Evolutionary conservation across 1,284 basidiomycete species (phyloP).

Genomic region (Ganoderma resinaceum): DNA sequence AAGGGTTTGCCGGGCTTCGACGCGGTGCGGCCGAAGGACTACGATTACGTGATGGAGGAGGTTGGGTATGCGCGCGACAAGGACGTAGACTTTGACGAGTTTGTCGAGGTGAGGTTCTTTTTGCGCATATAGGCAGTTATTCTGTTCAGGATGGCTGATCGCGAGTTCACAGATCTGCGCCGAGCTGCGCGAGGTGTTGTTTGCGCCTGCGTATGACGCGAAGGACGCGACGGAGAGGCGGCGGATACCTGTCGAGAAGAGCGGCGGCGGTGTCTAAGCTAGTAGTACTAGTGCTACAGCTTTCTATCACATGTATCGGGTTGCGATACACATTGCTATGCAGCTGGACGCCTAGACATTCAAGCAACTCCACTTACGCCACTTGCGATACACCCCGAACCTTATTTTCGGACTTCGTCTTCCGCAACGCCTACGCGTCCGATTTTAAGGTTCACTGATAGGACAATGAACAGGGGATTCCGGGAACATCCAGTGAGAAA

Average conservation of each 20-base stretch:
- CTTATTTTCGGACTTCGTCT: conserved; percentile 1
- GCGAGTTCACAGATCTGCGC: conserved; percentile 69
- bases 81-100: conserved; percentile 78
- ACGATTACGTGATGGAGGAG: conserved; percentile 78
- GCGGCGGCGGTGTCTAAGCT: conserved; percentile 79
- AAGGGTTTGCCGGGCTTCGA: conserved; percentile 60
- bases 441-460: neutral
- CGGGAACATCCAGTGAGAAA: conserved; percentile 6
- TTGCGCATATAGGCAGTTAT: neutral
- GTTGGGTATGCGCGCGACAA: conserved; percentile 67
- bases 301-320: conserved; percentile 5
- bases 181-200: conserved; percentile 80
- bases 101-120: conserved; percentile 72
- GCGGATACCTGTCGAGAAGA: conserved; percentile 86
- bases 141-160: neutral
- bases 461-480: neutral
- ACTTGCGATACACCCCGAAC: conserved; percentile 2
- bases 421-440: neutral
- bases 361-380: neutral
- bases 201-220: conserved; percentile 52
- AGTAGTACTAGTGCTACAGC: neutral
- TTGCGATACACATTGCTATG: neutral
- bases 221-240: conserved; percentile 52
- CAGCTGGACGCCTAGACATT: no score
- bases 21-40: conserved; percentile 60